These are phyloP conservation scores for Leishmania guyanensis DNA, from an alignment of 208 protist genomes.

Conservation along the genomic window DNA sequence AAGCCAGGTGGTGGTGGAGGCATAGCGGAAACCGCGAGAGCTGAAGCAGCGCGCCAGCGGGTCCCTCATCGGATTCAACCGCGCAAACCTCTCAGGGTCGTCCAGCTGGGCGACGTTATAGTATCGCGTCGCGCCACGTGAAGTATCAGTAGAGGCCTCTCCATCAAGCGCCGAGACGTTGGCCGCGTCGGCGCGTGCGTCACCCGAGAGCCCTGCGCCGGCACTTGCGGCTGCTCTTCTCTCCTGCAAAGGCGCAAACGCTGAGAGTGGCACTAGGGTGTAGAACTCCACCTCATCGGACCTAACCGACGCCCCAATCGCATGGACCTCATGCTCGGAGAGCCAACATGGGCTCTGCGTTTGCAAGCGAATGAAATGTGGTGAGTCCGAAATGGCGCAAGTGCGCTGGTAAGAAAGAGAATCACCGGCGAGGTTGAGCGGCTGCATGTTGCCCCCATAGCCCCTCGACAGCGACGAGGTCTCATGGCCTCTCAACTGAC, in stretches of 20 bases:
- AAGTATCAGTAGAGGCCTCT: background rate
- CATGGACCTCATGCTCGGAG: slow-evolving; percentile 19
- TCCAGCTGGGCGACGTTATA: slow-evolving; percentile 65
- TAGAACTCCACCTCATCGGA: slow-evolving; percentile 28
- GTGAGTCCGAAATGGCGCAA: background rate
- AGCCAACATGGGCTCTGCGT: slow-evolving; percentile 42
- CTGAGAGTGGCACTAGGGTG: background rate
- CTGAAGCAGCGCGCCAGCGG: slow-evolving; percentile 32
- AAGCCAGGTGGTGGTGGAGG: slow-evolving; percentile 30
- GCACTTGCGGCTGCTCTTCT: background rate
- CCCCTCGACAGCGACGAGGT: background rate
- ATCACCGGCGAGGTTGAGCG: background rate
- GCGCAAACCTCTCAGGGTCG: slow-evolving; percentile 28
- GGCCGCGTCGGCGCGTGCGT: background rate
- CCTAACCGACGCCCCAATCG: slow-evolving; percentile 33
- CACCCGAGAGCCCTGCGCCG: background rate
- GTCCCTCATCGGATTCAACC: background rate
- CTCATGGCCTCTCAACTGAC: background rate
- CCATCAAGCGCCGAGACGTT: background rate
- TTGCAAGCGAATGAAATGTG: slow-evolving; percentile 26
- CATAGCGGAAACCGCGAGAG: slow-evolving; percentile 44
- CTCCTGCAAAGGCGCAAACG: background rate
- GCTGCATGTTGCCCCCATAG: background rate
- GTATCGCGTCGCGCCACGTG: background rate
- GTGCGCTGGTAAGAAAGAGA: background rate